A percentile compares a stretch with the other conserved stretches of the same genome.
Conservation (phyloP, 129 eudicot genomes). For the Oenanthe sinensis region DNA sequence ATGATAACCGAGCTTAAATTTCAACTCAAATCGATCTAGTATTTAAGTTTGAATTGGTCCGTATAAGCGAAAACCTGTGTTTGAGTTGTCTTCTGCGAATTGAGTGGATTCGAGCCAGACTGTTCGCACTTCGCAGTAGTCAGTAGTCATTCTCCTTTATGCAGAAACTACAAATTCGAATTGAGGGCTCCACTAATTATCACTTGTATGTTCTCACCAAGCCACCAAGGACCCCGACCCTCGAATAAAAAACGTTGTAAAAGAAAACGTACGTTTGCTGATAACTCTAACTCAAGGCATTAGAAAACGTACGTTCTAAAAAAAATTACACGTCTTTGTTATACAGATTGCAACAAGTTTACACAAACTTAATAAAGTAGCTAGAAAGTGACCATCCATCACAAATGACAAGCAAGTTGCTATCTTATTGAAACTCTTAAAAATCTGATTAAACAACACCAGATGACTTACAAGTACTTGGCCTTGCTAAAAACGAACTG, state of each 20-base stretch:
- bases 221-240: neutral
- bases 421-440: neutral
- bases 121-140: neutral
- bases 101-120: neutral
- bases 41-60: too few relatives aligned
- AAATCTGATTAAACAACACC: neutral
- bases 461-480: neutral
- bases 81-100: too few relatives aligned
- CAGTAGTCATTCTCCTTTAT: neutral
- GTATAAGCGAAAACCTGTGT: too few relatives aligned
- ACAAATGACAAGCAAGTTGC: neutral
- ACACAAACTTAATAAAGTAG: neutral
- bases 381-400: neutral
- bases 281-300: neutral
- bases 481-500: slow-evolving; percentile 15
- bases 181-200: neutral
- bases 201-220: neutral
- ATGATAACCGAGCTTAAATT: too few relatives aligned
- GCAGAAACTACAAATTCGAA: neutral
- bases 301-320: too few relatives aligned
- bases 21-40: too few relatives aligned
- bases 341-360: neutral
- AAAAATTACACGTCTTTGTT: neutral
- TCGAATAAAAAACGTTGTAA: too few relatives aligned
- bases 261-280: neutral